Conservation (phyloP, 192 early-diverging fungal species). For the Obelidium mucronatum region DNA sequence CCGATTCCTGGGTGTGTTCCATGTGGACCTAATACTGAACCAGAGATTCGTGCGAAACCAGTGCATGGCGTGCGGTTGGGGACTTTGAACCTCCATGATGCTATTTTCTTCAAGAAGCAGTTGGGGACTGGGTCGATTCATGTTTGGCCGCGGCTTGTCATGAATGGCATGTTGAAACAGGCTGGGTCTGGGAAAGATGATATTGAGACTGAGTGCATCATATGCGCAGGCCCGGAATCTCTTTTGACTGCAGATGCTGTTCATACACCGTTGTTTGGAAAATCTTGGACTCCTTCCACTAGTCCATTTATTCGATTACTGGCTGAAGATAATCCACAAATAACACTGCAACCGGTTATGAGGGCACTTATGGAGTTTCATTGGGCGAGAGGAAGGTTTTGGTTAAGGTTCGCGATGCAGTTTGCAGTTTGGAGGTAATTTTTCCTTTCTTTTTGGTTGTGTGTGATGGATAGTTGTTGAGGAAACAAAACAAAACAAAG, state of each 20-base stretch:
- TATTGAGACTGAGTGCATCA: conserved; percentile 46
- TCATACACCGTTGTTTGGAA: conserved; percentile 20
- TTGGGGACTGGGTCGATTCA: conserved; percentile 25
- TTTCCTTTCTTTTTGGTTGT: conserved; percentile 30
- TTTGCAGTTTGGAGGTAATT: conserved; percentile 31
- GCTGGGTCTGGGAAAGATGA: conserved; percentile 40
- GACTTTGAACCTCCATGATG: conserved; percentile 35
- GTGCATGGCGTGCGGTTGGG: conserved; percentile 47
- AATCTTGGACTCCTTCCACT: conserved; percentile 23
- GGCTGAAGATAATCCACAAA: conserved; percentile 47
- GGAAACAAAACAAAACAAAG: conserved; percentile 8
- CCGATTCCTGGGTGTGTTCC: conserved; percentile 52
- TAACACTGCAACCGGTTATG: conserved; percentile 50
- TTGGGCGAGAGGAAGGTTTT: conserved; percentile 50
- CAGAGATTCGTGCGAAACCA: conserved; percentile 43
- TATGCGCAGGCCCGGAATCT: conserved; percentile 50
- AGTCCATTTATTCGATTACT: conserved; percentile 53
- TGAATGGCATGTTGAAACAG: conserved; percentile 40
- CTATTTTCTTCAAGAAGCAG: conserved; percentile 26
- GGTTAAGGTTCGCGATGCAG: conserved; percentile 47
- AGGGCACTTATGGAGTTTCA: conserved; percentile 56
- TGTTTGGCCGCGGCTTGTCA: conserved; percentile 42
- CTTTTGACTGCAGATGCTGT: conserved; percentile 43
- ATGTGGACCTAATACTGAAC: conserved; percentile 36
- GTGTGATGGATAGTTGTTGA: too few species aligned